These are phyloP conservation scores for Neltuma alba DNA, from an alignment of 306 rosid genomes.

Conservation along the genomic window DNA sequence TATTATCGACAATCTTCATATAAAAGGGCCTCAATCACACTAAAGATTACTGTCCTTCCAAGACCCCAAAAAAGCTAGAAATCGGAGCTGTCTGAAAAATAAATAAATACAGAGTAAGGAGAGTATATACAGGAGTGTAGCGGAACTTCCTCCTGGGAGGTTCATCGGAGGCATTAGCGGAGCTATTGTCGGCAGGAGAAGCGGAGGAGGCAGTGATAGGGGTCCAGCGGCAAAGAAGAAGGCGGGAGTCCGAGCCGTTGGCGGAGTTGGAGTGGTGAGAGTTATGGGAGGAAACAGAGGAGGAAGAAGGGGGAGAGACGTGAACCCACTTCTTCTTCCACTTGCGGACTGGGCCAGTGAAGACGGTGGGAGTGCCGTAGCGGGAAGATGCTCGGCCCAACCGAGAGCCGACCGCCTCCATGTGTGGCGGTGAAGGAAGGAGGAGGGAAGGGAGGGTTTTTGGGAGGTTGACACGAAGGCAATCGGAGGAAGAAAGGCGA, in stretches of 20 bases:
- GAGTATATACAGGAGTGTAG: constrained; percentile 78
- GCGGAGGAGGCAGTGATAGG: constrained; percentile 50
- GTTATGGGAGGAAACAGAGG: constrained; percentile 43
- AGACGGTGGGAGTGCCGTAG: constrained; percentile 85
- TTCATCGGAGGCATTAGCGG: constrained; percentile 50
- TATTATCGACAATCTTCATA: not conserved
- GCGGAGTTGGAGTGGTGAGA: constrained; percentile 41
- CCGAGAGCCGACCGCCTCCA: constrained; percentile 92
- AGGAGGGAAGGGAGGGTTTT: constrained; percentile 13
- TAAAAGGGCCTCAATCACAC: not conserved
- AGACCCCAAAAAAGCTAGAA: not conserved
- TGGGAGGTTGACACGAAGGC: not conserved
- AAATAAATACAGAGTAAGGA: not conserved
- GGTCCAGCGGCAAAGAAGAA: constrained; percentile 95
- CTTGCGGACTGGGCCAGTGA: constrained; percentile 91
- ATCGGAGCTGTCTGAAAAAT: not conserved
- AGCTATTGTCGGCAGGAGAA: constrained; percentile 18
- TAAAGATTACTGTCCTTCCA: not conserved
- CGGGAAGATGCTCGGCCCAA: constrained; percentile 91
- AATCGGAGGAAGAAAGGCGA: not conserved
- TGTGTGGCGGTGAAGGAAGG: constrained; percentile 21
- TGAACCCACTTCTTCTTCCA: constrained; percentile 99
- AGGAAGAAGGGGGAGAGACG: constrained; percentile 52
- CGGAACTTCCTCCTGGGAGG: constrained; percentile 94
- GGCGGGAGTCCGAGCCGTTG: constrained; percentile 52